Percentiles rank a stretch among this genome's conserved stretches.
phyloP scores from a whole-genome alignment of 805 yeast genomes.

The Cephaloascus albidus region DNA sequence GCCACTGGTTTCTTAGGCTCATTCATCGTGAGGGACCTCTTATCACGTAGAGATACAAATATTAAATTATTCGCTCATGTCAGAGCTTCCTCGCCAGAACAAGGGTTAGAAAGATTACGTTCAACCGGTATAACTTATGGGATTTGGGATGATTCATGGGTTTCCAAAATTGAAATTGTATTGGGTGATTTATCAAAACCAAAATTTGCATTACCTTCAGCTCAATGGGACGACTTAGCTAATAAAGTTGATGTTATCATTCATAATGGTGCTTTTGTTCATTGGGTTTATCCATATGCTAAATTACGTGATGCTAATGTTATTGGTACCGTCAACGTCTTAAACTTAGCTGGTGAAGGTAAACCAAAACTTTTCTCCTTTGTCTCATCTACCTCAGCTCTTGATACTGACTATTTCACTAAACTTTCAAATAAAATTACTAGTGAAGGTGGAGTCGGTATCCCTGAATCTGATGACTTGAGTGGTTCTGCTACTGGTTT shows the following conservation, averaged over 20 bases:
- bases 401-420: slow-evolving; percentile 79
- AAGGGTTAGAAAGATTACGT: slow-evolving; percentile 70
- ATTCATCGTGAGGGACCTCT: slow-evolving; percentile 69
- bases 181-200: slow-evolving; percentile 71
- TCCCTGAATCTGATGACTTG: slow-evolving; percentile 77
- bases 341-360: slow-evolving; percentile 69
- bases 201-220: slow-evolving; percentile 59
- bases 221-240: slow-evolving; percentile 49
- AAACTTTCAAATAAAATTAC: slow-evolving; percentile 63
- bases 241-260: slow-evolving; percentile 68
- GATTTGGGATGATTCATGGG: slow-evolving; percentile 59
- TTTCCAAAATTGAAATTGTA: slow-evolving; percentile 53
- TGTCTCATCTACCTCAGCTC: slow-evolving; percentile 91
- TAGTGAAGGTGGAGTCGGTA: slow-evolving; percentile 58
- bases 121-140: slow-evolving; percentile 79
- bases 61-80: slow-evolving; percentile 81
- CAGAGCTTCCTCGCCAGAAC: slow-evolving; percentile 60
- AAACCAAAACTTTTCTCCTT: slow-evolving; percentile 82
- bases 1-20: slow-evolving; percentile 96
- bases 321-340: slow-evolving; percentile 72
- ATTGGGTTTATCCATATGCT: slow-evolving; percentile 95
- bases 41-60: slow-evolving; percentile 40
- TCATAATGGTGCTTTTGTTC: slow-evolving; percentile 97
- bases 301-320: slow-evolving; percentile 92
- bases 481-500: slow-evolving; percentile 75